phyloP scores from a whole-genome alignment of 2,329 filamentous ascomycete genomes.

The Colletotrichum cordylinicola region DNA sequence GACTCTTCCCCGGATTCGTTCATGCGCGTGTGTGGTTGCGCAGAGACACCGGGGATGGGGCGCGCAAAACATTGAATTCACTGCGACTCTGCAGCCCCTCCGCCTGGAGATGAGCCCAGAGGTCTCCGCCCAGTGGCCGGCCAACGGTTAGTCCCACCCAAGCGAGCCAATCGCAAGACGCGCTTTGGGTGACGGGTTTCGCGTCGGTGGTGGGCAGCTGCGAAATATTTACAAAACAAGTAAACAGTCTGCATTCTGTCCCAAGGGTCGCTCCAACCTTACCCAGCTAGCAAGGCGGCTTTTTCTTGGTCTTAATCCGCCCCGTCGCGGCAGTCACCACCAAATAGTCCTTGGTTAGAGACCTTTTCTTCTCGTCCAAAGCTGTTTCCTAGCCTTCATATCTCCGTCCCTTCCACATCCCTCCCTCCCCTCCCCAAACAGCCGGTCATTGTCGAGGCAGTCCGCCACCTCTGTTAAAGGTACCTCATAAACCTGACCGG shows the following conservation, averaged over 20 bases:
- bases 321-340: constrained; percentile 12
- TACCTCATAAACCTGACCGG: not conserved
- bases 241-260: constrained; percentile 14
- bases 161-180: constrained; percentile 1
- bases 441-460: constrained; percentile 17
- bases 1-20: constrained; percentile 10
- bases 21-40: constrained; percentile 11
- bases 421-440: not conserved
- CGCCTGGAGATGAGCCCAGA: not conserved
- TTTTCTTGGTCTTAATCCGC: constrained; percentile 18
- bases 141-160: not conserved
- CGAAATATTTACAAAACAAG: constrained; percentile 19
- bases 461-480: not conserved
- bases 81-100: not conserved
- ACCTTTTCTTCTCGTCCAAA: constrained; percentile 7
- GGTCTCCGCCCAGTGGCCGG: constrained; percentile 11
- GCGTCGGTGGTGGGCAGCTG: constrained; percentile 14
- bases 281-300: not conserved
- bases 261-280: constrained; percentile 2
- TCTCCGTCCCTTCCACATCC: not conserved
- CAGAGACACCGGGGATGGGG: not conserved
- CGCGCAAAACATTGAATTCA: constrained; percentile 2
- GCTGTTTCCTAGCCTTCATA: not conserved
- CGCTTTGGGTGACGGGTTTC: not conserved
- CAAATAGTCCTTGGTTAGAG: constrained; percentile 1